phyloP scores from a whole-genome alignment of 1,284 basidiomycete genomes.

The Boletus coffeatus region DNA sequence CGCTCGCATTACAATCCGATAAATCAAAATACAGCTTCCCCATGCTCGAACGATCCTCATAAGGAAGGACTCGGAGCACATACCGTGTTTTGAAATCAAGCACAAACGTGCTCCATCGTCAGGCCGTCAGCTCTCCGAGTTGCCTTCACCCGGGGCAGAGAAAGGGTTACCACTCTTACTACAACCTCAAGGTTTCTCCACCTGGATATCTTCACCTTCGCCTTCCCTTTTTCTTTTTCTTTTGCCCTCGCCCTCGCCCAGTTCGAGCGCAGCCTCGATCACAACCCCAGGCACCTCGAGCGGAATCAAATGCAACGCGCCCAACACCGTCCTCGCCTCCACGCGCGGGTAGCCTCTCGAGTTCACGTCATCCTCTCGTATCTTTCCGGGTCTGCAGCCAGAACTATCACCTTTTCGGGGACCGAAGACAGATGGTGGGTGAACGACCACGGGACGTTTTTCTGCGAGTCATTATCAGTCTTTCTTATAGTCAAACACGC shows the following conservation, averaged over 20 bases:
- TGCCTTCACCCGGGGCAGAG: neutral
- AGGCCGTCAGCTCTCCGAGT: neutral
- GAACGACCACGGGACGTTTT: slow-evolving; percentile 15
- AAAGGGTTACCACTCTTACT: neutral
- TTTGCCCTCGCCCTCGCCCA: neutral
- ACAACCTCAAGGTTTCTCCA: neutral
- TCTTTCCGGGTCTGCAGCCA: slow-evolving; percentile 16
- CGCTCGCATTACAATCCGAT: neutral
- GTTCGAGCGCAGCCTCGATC: neutral
- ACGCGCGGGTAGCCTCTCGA: slow-evolving; percentile 10
- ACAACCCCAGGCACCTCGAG: slow-evolving; percentile 7
- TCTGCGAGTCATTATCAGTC: neutral
- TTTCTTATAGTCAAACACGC: too few relatives aligned
- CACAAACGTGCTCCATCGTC: neutral
- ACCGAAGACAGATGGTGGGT: neutral
- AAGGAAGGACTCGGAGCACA: too few relatives aligned
- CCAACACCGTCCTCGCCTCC: slow-evolving; percentile 6
- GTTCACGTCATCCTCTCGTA: slow-evolving; percentile 8
- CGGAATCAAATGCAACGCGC: slow-evolving; percentile 9
- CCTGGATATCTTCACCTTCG: neutral
- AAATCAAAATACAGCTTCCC: neutral
- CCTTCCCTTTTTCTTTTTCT: neutral
- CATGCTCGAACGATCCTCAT: neutral
- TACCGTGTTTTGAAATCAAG: neutral
- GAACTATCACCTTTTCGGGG: slow-evolving; percentile 13